Percentiles rank a stretch among this genome's conserved stretches.
Evolutionary conservation across 805 yeast genomes (phyloP).

Genomic region (Candida alai): DNA sequence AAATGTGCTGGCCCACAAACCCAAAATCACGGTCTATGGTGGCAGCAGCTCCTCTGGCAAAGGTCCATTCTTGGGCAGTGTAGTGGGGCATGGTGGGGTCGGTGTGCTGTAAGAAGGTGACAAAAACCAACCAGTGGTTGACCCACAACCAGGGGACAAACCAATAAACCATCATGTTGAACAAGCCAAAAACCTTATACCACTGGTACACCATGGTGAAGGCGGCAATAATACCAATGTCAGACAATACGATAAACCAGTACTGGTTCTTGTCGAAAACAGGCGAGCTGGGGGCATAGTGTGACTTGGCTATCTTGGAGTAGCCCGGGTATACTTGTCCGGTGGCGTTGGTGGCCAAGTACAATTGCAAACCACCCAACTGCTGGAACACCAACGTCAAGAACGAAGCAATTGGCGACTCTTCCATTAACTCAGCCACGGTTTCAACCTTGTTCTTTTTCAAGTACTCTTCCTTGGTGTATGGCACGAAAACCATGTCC

Average conservation of each 20-base stretch:
- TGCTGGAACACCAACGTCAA: slow-evolving; percentile 48
- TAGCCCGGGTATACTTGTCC: slow-evolving; percentile 46
- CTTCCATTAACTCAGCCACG: slow-evolving; percentile 48
- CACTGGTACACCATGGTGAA: slow-evolving; percentile 48
- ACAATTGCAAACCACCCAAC: slow-evolving; percentile 50
- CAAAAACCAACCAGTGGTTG: slow-evolving; percentile 64
- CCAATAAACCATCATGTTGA: slow-evolving; percentile 53
- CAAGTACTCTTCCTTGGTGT: slow-evolving; percentile 44
- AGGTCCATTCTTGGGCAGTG: slow-evolving; percentile 53
- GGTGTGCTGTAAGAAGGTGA: slow-evolving; percentile 60
- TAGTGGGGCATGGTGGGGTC: slow-evolving; percentile 60
- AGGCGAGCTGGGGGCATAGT: slow-evolving; percentile 53
- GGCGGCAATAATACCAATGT: slow-evolving; percentile 49
- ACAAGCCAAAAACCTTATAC: slow-evolving; percentile 45
- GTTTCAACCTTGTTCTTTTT: slow-evolving; percentile 27
- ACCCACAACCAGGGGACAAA: slow-evolving; percentile 56
- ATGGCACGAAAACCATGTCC: slow-evolving; percentile 60
- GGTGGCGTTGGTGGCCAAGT: slow-evolving; percentile 51
- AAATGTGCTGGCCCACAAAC: slow-evolving; percentile 51
- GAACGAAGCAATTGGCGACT: slow-evolving; percentile 50
- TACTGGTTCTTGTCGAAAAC: slow-evolving; percentile 51
- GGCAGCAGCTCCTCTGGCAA: slow-evolving; percentile 65
- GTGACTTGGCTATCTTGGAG: slow-evolving; percentile 43
- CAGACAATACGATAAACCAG: slow-evolving; percentile 54
- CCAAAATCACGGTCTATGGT: slow-evolving; percentile 63